These are phyloP conservation scores for Sistotremastrum niveocremeum DNA, from an alignment of 768 basidiomycete genomes.

Conservation along the genomic window DNA sequence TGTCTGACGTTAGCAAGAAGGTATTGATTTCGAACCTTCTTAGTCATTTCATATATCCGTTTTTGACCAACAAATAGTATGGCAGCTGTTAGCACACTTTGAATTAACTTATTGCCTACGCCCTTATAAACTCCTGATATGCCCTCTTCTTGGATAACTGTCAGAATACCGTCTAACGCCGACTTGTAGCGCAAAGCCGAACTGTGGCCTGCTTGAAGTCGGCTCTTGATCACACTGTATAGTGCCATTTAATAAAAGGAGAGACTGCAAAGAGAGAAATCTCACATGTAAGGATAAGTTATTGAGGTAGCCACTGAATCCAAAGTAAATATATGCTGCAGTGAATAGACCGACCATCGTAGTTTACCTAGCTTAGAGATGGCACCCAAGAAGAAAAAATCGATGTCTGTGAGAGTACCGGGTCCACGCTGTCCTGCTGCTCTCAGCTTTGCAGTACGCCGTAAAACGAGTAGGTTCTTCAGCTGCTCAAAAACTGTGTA, in stretches of 20 bases:
- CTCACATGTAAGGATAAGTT: constrained; percentile 70
- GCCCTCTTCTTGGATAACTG: constrained; percentile 70
- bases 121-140: constrained; percentile 79
- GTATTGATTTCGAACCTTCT: constrained; percentile 21
- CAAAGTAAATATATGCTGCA: neutral
- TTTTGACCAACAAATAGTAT: constrained; percentile 87
- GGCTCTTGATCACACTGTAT: constrained; percentile 55
- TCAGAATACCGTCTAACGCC: constrained; percentile 59
- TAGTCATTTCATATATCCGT: constrained; percentile 64
- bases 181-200: constrained; percentile 61
- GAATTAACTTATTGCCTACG: constrained; percentile 74
- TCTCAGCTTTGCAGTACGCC: constrained; percentile 40
- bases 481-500: constrained; percentile 94
- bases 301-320: constrained; percentile 33
- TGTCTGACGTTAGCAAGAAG: no score
- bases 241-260: neutral
- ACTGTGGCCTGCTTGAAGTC: constrained; percentile 63
- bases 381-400: constrained; percentile 93
- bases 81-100: constrained; percentile 87
- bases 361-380: constrained; percentile 71
- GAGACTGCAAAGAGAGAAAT: neutral
- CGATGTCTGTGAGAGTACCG: constrained; percentile 61
- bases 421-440: constrained; percentile 29
- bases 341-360: neutral
- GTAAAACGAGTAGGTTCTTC: constrained; percentile 66